Base-by-base conservation (phyloP, 2,329 filamentous ascomycete species). In the Domatiomyces globalis region DNA sequence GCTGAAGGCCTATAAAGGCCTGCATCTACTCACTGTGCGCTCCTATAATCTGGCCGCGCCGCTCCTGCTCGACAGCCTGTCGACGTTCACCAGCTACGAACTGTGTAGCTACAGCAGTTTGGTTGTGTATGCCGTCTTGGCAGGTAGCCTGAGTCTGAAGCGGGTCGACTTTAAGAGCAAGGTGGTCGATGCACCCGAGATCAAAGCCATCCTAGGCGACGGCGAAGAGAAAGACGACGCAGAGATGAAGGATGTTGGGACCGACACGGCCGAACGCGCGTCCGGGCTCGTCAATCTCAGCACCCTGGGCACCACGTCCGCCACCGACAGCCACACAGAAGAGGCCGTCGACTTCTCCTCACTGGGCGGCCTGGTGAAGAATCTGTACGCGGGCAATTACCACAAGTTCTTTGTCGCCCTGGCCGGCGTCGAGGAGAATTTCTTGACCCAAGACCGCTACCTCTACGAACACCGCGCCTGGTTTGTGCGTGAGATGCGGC, bases 81-180 rank as follows among this genome's bases (percentile, higher is more conserved):
- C 90, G 25, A 98, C 92, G 19, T 98, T 98, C 69, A 98, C 92
- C 56, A 95, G 88, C 68, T 95, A 95, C 73, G 92, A 98, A 70
- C 81, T 98, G 48, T 98, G 92, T 81, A 90, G 84, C 59, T 98
- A 98, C 74, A 95, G 88, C 53, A 85, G 81, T 55, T 80, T 98
- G 20, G 92, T 98, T 49, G 83, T 95, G 52, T 98, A 96, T 73
- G 88, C 92, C 1, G 90, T 96, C 19, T 81, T 98, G 33, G 88
- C 92, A 36, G 92, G 92, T 53, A 94, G 89, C 5, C 84, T 96
- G 20, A 92, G 90, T 45, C 79, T 98, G 51, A 95, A 95, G 74
- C 85, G 92, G 47, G 87, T 95, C 33, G 92, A 98, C 69, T 98
- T 98, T 79, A 98, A 98, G 76, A 86, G 86, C 59, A 96, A 96